Percentiles rank a stretch among this genome's conserved stretches.
phyloP scores from a whole-genome alignment of 441 rosid genomes.

The Adansonia rubrostipa region DNA sequence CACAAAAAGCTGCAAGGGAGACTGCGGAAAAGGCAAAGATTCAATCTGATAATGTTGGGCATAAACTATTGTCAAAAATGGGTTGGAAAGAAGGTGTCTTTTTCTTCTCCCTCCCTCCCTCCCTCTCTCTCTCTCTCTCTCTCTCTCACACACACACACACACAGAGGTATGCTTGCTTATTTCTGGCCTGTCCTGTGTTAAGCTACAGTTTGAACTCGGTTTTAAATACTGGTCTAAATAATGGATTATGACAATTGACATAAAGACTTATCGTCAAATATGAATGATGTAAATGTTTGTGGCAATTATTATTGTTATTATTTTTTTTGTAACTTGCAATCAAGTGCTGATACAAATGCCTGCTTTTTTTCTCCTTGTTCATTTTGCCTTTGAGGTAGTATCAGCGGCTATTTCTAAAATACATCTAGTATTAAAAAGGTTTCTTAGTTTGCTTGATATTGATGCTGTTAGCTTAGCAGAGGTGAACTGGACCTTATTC shows the following conservation, averaged over 20 bases:
- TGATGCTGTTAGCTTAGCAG: background rate
- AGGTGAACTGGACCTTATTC: background rate
- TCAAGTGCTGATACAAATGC: background rate
- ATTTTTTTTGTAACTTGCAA: background rate
- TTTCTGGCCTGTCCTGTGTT: conserved; percentile 29
- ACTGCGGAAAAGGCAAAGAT: conserved; percentile 79
- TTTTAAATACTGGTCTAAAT: background rate
- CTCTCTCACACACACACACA: too few relatives aligned
- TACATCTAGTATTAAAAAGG: background rate
- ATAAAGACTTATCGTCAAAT: background rate
- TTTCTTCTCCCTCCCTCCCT: conserved; percentile 13
- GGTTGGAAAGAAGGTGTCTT: conserved; percentile 95
- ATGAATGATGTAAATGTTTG: background rate
- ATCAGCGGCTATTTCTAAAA: background rate
- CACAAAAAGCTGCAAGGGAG: conserved; percentile 68
- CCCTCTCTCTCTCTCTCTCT: too few relatives aligned
- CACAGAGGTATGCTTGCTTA: conserved; percentile 23
- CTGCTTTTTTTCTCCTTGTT: background rate
- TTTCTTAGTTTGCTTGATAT: background rate
- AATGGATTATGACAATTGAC: background rate
- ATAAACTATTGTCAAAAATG: conserved; percentile 90
- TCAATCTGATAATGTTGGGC: conserved; percentile 97
- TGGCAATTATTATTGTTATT: background rate
- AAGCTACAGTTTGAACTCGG: background rate
- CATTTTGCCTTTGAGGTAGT: background rate